Percentiles rank a stretch among this genome's conserved stretches.
Evolutionary conservation across 495 filamentous ascomycete species (phyloP).

Genomic region (Hypomontagnella monticulosa): DNA sequence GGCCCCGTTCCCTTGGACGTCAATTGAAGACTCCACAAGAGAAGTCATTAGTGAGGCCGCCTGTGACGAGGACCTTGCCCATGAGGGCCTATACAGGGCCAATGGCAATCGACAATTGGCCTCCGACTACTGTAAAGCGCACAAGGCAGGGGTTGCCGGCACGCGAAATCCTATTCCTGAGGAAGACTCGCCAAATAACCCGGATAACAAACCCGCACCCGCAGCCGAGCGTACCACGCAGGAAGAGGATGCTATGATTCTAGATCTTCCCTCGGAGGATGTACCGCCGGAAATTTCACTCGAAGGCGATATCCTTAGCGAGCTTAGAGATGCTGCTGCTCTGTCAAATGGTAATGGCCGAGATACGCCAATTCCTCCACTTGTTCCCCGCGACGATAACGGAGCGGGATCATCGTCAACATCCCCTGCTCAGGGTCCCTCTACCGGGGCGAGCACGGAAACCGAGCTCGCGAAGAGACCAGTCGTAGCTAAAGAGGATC

Average conservation of each 20-base stretch:
- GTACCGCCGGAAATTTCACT: constrained; percentile 31
- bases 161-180: constrained; percentile 71
- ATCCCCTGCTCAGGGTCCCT: constrained; percentile 36
- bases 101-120: constrained; percentile 69
- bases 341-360: constrained; percentile 28
- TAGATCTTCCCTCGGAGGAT: constrained; percentile 42
- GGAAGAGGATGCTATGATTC: constrained; percentile 41
- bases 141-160: constrained; percentile 52
- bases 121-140: constrained; percentile 77
- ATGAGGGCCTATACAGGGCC: constrained; percentile 86
- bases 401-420: constrained; percentile 29
- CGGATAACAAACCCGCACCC: constrained; percentile 38
- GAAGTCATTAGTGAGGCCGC: constrained; percentile 40
- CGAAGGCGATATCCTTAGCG: constrained; percentile 42
- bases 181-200: constrained; percentile 55
- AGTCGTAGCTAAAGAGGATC: constrained; percentile 74
- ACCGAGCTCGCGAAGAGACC: constrained; percentile 19
- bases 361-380: constrained; percentile 31
- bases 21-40: constrained; percentile 32
- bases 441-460: constrained; percentile 24
- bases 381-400: constrained; percentile 25
- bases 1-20: constrained; percentile 49
- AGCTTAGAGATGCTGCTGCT: constrained; percentile 25
- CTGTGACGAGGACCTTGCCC: constrained; percentile 61
- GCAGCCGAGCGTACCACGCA: constrained; percentile 19